Percentiles rank a stretch among this genome's conserved stretches.
Evolutionary conservation across 2,329 filamentous ascomycete genomes (phyloP).

Genomic region (Penicillium sp.): DNA sequence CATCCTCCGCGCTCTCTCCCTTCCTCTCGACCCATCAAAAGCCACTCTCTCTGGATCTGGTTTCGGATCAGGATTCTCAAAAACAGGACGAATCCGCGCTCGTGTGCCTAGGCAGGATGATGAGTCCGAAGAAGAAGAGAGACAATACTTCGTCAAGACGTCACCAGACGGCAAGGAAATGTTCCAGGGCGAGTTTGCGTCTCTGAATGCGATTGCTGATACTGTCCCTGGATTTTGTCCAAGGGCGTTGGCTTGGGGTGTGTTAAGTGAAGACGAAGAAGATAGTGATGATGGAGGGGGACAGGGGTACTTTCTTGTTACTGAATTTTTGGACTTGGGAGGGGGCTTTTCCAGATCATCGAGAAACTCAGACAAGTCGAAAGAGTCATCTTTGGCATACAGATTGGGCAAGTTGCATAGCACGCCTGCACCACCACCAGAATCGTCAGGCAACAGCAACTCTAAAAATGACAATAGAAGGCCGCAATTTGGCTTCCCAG

Average conservation of each 20-base stretch:
- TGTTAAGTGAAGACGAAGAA: slow-evolving; percentile 40
- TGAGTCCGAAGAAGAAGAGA: slow-evolving; percentile 23
- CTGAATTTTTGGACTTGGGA: slow-evolving; percentile 72
- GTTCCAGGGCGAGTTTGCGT: slow-evolving; percentile 69
- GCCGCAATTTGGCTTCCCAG: slow-evolving; percentile 75
- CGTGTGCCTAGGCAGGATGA: slow-evolving; percentile 19
- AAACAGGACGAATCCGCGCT: slow-evolving; percentile 38
- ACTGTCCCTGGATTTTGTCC: slow-evolving; percentile 73
- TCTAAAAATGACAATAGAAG: slow-evolving; percentile 17
- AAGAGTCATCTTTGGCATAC: slow-evolving; percentile 56
- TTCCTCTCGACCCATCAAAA: slow-evolving; percentile 30
- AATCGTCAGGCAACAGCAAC: background rate
- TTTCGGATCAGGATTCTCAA: slow-evolving; percentile 43
- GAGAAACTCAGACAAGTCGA: slow-evolving; percentile 20
- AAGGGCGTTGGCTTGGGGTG: slow-evolving; percentile 67
- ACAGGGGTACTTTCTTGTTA: slow-evolving; percentile 55
- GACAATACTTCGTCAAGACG: slow-evolving; percentile 40
- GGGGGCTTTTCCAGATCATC: slow-evolving; percentile 42
- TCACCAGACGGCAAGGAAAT: slow-evolving; percentile 32
- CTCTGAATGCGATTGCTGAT: slow-evolving; percentile 74
- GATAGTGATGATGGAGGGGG: background rate
- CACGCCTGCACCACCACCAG: slow-evolving; percentile 59
- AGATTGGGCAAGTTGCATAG: slow-evolving; percentile 78
- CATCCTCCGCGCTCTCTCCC: slow-evolving; percentile 36
- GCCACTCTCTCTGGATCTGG: slow-evolving; percentile 33